A percentile compares a stretch with the other conserved stretches of the same genome.
These are phyloP conservation scores for Pachyrhizus erosus DNA, from an alignment of 306 rosid species.

Conservation along the genomic window DNA sequence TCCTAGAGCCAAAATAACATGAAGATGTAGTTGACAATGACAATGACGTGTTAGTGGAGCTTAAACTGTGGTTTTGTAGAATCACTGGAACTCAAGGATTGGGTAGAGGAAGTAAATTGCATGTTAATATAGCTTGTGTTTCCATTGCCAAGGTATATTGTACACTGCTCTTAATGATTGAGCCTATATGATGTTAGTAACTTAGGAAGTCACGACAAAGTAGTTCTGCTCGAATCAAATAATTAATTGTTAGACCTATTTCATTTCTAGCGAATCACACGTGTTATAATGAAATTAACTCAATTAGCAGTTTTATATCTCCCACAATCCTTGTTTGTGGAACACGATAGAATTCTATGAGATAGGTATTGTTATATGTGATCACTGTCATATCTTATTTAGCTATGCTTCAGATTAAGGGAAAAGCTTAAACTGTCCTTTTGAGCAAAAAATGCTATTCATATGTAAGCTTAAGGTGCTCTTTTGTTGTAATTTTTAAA, in stretches of 20 bases:
- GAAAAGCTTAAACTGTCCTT: not conserved
- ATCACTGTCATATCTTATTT: not conserved
- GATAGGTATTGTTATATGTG: not conserved
- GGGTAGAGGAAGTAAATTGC: not conserved
- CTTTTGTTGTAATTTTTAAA: not conserved
- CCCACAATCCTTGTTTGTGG: not conserved
- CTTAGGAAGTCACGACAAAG: not conserved
- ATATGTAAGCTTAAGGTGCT: not conserved
- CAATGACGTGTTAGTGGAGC: constrained; percentile 11
- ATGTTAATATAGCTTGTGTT: not conserved
- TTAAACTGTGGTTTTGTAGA: not conserved
- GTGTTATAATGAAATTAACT: not conserved
- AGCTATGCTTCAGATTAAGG: constrained; percentile 1
- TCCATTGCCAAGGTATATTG: not conserved
- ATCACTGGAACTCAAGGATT: not conserved
- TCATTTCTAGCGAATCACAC: not conserved
- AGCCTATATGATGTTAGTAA: not conserved
- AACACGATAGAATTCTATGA: not conserved
- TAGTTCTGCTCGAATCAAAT: not conserved
- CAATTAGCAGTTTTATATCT: constrained; percentile 7
- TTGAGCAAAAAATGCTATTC: not conserved
- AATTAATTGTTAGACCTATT: not conserved
- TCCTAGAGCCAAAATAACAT: too few species aligned
- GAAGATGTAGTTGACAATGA: constrained; percentile 19
- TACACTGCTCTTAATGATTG: not conserved